Evolutionary conservation across 805 yeast species (phyloP).

Genomic region (Yamadazyma olivae): DNA sequence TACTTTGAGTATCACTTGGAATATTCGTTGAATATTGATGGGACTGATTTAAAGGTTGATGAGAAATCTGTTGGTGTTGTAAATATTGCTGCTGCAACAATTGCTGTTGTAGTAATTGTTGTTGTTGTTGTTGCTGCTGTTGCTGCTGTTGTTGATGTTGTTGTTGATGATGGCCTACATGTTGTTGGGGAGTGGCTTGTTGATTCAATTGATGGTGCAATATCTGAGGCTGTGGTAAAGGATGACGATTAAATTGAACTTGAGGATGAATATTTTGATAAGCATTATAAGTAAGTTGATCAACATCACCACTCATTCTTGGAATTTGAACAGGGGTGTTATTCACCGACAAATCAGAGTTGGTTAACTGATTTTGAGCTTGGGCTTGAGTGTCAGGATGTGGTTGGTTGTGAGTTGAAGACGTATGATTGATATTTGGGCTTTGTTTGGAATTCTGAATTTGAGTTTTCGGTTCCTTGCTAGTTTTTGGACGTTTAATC

Average conservation of each 20-base stretch:
- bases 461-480: too few species aligned
- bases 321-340: background rate
- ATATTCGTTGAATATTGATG: background rate
- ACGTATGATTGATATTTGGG: too few species aligned
- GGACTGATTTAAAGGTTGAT: background rate
- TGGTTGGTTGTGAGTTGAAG: too few species aligned
- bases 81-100: background rate
- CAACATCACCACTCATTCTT: background rate
- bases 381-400: too few species aligned
- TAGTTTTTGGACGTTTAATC: too few species aligned
- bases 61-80: conserved; percentile 1
- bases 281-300: background rate
- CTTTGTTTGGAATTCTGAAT: too few species aligned
- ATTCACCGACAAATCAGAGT: background rate
- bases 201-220: too few species aligned
- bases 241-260: background rate
- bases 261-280: too few species aligned
- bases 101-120: background rate
- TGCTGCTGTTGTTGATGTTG: conserved; percentile 3
- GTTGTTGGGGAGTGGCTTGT: background rate
- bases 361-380: background rate
- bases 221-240: too few species aligned
- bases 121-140: conserved; percentile 3
- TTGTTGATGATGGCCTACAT: conserved; percentile 1
- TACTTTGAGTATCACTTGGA: background rate